These are phyloP conservation scores for Pinus albicaulis DNA, from an alignment of 75 land plant species.

Conservation along the genomic window DNA sequence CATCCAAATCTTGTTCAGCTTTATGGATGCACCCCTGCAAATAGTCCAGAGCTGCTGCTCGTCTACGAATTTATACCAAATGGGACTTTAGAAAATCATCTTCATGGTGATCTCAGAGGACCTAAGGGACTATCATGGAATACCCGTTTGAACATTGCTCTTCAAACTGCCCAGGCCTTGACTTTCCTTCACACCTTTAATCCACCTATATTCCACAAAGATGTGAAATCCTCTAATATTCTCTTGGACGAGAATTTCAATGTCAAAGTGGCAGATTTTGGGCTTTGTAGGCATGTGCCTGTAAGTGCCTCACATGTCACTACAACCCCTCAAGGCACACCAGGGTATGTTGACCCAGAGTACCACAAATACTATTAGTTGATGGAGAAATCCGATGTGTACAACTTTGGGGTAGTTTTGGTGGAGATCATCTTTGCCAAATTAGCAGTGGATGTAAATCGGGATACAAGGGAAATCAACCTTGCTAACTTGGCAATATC, in stretches of 20 bases:
- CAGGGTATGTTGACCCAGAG: conserved; percentile 66
- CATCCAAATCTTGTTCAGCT: conserved; percentile 57
- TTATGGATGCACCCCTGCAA: conserved; percentile 51
- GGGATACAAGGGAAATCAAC: conserved; percentile 47
- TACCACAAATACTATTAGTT: conserved; percentile 62
- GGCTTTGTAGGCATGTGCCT: conserved; percentile 42
- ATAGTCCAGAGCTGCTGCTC: conserved; percentile 31
- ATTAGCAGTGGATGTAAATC: conserved; percentile 47
- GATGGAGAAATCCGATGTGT: conserved; percentile 77
- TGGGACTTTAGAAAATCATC: conserved; percentile 60
- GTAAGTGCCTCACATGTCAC: conserved; percentile 47
- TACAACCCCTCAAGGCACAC: conserved; percentile 52
- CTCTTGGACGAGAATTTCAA: conserved; percentile 39
- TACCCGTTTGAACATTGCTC: conserved; percentile 31
- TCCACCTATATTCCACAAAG: conserved; percentile 44
- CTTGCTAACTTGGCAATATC: conserved; percentile 60
- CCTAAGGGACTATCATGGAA: conserved; percentile 29
- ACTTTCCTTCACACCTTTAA: conserved; percentile 43
- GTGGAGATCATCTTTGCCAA: conserved; percentile 59
- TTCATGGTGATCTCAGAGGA: conserved; percentile 26
- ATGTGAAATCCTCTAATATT: conserved; percentile 55
- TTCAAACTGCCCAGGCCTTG: conserved; percentile 59
- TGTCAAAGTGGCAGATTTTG: conserved; percentile 62
- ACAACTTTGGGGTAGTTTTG: conserved; percentile 62
- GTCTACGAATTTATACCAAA: conserved; percentile 48